Evolutionary conservation across 2,329 filamentous ascomycete species (phyloP), one percentile per base, ranked within the genome.

Genomic region (Colletotrichum phormii): DNA sequence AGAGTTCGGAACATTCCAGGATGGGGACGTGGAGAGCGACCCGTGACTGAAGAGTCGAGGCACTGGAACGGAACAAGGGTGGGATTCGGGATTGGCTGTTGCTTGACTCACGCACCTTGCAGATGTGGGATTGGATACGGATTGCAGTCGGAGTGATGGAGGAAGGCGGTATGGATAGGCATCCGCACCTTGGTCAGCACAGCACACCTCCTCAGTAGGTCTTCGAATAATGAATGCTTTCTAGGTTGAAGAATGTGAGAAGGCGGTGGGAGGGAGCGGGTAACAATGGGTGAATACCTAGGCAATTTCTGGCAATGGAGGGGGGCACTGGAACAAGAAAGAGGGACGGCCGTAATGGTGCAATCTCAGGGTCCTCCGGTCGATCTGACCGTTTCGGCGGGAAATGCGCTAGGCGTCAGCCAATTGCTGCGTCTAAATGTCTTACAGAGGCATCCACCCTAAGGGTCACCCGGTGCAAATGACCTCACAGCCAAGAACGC

Each of bases 401-500:
- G 33, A 69, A 71, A n/a, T 35, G 69, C 68, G 68, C 64, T 67
- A 68, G n/a, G 35, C 22, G 22, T 49, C 62, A 61, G 59, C 70
- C 70, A 72, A 72, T 72, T 13, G 22, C 29, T 22, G 29, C 60
- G 42, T 24, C 60, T 42, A 54, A 58, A 49, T 55, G 53, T 59
- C 65, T 29, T 55, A n/a, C 31, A 55, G 24, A 33, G 26, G 59
- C 68, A 71, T 67, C 68, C 68, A 71, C 57, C 31, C 33, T 26
- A 42, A 64, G 46, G 60, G 70, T 72, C 70, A 72, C 15, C 70
- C 60, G 70, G 49, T 70, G 49, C 59, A 53, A 64, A 70, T 72
- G 70, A 72, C 66, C 66, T 72, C 70, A 72, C 60, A 64, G 70
- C 70, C 66, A 72, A 72, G 70, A 24, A 31, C 42, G 22, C 31